These are phyloP conservation scores for Aspergillus jensenii DNA, from an alignment of 2,329 filamentous ascomycete species.

Conservation along the genomic window DNA sequence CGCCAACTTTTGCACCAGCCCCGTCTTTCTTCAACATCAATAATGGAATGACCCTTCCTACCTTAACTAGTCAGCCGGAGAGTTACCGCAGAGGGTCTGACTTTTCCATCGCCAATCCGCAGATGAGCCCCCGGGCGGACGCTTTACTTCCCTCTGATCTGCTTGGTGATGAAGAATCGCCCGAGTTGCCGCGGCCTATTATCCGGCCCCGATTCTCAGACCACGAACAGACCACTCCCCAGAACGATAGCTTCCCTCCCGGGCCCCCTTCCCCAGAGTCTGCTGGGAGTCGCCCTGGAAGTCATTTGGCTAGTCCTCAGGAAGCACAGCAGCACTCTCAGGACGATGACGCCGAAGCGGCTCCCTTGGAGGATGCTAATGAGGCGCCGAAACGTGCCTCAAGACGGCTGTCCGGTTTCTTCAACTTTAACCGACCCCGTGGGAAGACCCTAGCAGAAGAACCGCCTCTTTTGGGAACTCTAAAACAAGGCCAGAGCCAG, in stretches of 20 bases:
- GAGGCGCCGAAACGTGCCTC: constrained; percentile 46
- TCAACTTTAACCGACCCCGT: constrained; percentile 59
- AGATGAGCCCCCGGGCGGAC: constrained; percentile 65
- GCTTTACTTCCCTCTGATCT: constrained; percentile 62
- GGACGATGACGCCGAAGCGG: constrained; percentile 37
- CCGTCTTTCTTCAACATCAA: constrained; percentile 62
- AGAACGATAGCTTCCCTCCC: constrained; percentile 34
- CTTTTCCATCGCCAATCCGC: constrained; percentile 55
- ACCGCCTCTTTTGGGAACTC: constrained; percentile 56
- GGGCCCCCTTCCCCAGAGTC: constrained; percentile 47
- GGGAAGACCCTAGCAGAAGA: constrained; percentile 62
- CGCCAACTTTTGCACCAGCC: constrained; percentile 52
- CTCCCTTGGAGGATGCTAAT: constrained; percentile 30
- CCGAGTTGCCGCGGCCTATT: constrained; percentile 33
- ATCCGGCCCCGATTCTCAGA: constrained; percentile 30
- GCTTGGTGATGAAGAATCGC: constrained; percentile 55
- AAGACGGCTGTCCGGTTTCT: constrained; percentile 58
- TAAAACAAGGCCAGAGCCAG: constrained; percentile 61
- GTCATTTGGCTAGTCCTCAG: constrained; percentile 48
- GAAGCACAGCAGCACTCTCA: constrained; percentile 36
- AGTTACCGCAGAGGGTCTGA: constrained; percentile 53
- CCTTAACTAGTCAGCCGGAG: constrained; percentile 40
- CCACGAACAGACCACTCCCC: constrained; percentile 28
- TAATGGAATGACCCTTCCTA: constrained; percentile 61
- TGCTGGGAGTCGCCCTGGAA: constrained; percentile 43